phyloP scores from a whole-genome alignment of 2,329 filamentous ascomycete genomes.

The Nothophoma quercina region DNA sequence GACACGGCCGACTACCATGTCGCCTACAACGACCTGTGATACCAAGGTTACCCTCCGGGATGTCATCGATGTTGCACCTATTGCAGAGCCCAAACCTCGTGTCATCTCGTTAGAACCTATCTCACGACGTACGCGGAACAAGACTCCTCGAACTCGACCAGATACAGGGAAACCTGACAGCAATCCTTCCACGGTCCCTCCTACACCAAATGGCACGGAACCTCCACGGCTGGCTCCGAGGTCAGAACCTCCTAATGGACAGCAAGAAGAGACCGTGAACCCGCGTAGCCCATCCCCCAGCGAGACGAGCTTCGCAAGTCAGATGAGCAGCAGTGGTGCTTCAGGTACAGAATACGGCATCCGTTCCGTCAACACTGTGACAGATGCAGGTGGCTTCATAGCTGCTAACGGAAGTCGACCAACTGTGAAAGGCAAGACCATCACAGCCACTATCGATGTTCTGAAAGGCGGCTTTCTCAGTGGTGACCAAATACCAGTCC shows the following conservation, averaged over 20 bases:
- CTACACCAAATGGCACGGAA: conserved; percentile 29
- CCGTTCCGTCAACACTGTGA: conserved; percentile 52
- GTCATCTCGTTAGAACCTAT: conserved; percentile 89
- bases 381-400: conserved; percentile 56
- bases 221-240: conserved; percentile 28
- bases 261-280: conserved; percentile 42
- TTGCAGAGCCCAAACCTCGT: conserved; percentile 77
- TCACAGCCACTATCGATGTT: conserved; percentile 85
- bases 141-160: conserved; percentile 49
- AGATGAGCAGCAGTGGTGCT: conserved; percentile 66
- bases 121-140: conserved; percentile 72
- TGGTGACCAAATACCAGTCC: conserved; percentile 82
- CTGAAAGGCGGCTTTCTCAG: conserved; percentile 83
- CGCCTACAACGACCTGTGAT: conserved; percentile 80
- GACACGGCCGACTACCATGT: conserved; percentile 86
- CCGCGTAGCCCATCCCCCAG: conserved; percentile 56
- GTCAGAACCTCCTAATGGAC: conserved; percentile 32
- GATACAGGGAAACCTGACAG: conserved; percentile 22
- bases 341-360: conserved; percentile 53
- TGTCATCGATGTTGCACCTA: conserved; percentile 80
- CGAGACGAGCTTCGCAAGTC: conserved; percentile 57
- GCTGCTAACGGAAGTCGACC: conserved; percentile 57
- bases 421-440: conserved; percentile 73
- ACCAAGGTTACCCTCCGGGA: conserved; percentile 81
- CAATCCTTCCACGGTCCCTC: conserved; percentile 21